Percentiles rank a stretch among this genome's conserved stretches.
Conservation (phyloP, 352 stramenopile species). For the Hyaloperonospora arabidopsidis region DNA sequence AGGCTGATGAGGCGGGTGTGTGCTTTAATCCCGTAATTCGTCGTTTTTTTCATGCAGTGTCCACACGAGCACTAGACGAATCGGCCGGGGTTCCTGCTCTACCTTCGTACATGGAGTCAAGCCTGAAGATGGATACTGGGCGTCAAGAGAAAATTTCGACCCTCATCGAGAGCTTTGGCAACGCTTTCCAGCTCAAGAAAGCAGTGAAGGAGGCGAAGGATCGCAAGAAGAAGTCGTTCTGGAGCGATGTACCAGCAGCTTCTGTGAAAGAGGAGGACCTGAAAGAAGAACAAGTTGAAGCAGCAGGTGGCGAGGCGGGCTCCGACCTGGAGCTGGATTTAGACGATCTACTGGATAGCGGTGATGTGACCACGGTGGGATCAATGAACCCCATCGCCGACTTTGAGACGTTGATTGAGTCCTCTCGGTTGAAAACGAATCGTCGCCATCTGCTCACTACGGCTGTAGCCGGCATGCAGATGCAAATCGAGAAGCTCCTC, state of each 20-base stretch:
- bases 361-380: constrained; percentile 56
- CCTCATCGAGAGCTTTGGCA: constrained; percentile 60
- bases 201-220: constrained; percentile 56
- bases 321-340: constrained; percentile 63
- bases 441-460: constrained; percentile 29
- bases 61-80: constrained; percentile 47
- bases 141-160: constrained; percentile 40
- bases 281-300: constrained; percentile 35
- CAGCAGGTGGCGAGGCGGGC: constrained; percentile 19
- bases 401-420: constrained; percentile 64
- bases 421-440: constrained; percentile 37
- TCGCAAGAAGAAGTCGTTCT: constrained; percentile 73
- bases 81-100: constrained; percentile 39
- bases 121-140: constrained; percentile 49
- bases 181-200: constrained; percentile 71
- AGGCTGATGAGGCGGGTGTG: constrained; percentile 39
- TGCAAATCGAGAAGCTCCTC: constrained; percentile 59
- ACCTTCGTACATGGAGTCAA: constrained; percentile 49
- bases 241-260: constrained; percentile 50
- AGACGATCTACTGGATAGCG: constrained; percentile 63
- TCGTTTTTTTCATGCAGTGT: constrained; percentile 65
- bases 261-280: constrained; percentile 32
- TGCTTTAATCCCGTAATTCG: constrained; percentile 71
- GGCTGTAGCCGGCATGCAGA: constrained; percentile 62
- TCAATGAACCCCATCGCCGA: constrained; percentile 82